Percentiles rank a stretch among this genome's conserved stretches.
phyloP scores from a whole-genome alignment of 2,329 filamentous ascomycete species.

The Allantophomopsis lycopodina region DNA sequence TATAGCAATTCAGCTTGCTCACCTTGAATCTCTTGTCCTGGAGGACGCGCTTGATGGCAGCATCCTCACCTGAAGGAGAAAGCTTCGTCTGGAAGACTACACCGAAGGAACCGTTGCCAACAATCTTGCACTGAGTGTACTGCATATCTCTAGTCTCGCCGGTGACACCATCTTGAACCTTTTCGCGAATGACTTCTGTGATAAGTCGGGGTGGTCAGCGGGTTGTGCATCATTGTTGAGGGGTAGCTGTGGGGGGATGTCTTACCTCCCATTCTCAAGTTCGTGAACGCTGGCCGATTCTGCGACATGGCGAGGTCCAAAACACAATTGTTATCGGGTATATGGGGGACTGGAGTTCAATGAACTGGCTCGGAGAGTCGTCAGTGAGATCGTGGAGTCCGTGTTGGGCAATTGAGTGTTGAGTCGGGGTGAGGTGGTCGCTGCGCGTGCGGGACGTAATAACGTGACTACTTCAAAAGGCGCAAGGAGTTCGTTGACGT shows the following conservation, averaged over 20 bases:
- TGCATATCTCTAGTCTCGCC: constrained; percentile 94
- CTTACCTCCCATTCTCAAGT: constrained; percentile 93
- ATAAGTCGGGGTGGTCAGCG: constrained; percentile 10
- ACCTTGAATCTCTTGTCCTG: constrained; percentile 99
- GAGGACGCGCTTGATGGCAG: constrained; percentile 95
- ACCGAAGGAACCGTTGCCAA: constrained; percentile 96
- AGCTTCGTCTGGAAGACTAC: constrained; percentile 99
- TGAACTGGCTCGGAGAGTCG: constrained; percentile 26
- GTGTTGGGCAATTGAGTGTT: constrained; percentile 33
- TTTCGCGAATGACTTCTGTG: constrained; percentile 92
- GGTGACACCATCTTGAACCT: constrained; percentile 95
- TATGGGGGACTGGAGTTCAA: constrained; percentile 27
- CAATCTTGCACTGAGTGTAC: constrained; percentile 99
- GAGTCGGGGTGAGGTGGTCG: constrained; percentile 2
- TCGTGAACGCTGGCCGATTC: constrained; percentile 77
- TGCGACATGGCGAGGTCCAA: constrained; percentile 56
- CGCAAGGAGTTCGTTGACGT: too few species aligned
- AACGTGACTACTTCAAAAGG: constrained; percentile 1
- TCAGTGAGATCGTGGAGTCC: constrained; percentile 29
- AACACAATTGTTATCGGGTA: constrained; percentile 21
- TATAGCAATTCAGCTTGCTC: constrained; percentile 11
- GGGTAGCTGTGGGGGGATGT: constrained; percentile 1
- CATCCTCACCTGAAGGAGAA: constrained; percentile 94
- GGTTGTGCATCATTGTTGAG: too few species aligned
- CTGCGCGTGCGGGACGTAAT: not conserved